These are phyloP conservation scores for Torulaspora indica DNA, from an alignment of 805 yeast genomes.

Conservation along the genomic window DNA sequence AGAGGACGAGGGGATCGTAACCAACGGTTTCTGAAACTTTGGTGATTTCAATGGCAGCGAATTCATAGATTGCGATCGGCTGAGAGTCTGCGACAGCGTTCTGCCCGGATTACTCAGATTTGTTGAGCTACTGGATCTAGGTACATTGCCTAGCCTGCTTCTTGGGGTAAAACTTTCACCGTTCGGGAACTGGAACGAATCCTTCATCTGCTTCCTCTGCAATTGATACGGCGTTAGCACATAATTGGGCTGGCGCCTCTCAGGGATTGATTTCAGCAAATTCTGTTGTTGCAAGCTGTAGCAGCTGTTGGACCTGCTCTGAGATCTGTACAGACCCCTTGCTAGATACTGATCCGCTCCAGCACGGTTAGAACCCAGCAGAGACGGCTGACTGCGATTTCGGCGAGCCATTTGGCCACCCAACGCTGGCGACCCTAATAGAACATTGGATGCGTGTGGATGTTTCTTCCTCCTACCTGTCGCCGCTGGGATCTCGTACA, in stretches of 20 bases:
- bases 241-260: slow-evolving; percentile 6
- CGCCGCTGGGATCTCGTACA: slow-evolving; percentile 17
- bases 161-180: slow-evolving; percentile 36
- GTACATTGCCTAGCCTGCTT: slow-evolving; percentile 6
- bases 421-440: background rate
- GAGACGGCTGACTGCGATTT: too few relatives aligned
- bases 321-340: background rate
- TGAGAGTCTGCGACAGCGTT: background rate
- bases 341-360: too few relatives aligned
- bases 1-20: background rate
- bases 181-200: slow-evolving; percentile 31
- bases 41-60: slow-evolving; percentile 2
- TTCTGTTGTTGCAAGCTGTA: background rate
- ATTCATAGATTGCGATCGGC: slow-evolving; percentile 13
- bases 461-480: slow-evolving; percentile 6
- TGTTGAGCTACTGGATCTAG: slow-evolving; percentile 14
- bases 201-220: slow-evolving; percentile 31
- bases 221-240: slow-evolving; percentile 30
- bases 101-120: slow-evolving; percentile 6
- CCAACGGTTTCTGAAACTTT: slow-evolving; percentile 1
- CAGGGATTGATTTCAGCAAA: slow-evolving; percentile 9
- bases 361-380: too few relatives aligned
- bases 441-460: background rate
- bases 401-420: too few relatives aligned
- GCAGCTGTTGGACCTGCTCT: slow-evolving; percentile 1